Base-by-base conservation (phyloP, 2,329 filamentous ascomycete species). In the Xylariaceae sp. region DNA sequence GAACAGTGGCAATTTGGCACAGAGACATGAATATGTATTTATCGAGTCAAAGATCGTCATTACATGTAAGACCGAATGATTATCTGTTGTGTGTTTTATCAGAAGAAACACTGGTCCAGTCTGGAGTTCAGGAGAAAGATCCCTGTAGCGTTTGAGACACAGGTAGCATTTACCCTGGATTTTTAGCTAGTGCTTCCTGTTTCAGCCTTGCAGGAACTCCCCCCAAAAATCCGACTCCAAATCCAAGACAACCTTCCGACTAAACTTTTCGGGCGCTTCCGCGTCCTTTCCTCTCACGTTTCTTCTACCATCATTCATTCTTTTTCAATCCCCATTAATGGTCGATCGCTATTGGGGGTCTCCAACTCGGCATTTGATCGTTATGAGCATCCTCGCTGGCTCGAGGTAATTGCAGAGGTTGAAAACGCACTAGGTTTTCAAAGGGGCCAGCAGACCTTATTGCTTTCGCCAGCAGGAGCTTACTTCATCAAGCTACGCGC, bases 381-480 rank as follows among this genome's bases (percentile, higher is more conserved):
- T 50, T 52, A 62, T 57, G 54, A 47, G 25, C 40, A 7, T 37
- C 40, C 41, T 55, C 54, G 50, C 49, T 42, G 45, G 51, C 53
- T 36, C 49, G 58, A 59, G 58, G 52, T 59, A 50, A 42, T n/a
- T n/a, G n/a, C n/a, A 16, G 16, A 32, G 16, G 27, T 16, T 14
- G 29, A 45, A 33, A 21, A 44, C 22, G 29, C 35, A 44, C 37
- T 42, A 42, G 45, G 40, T 38, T 21, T 44, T 27, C 11, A 47
- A 40, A 41, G 25, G 41, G 43, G 36, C 22, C 36, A 42, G 45
- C 23, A 17, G 40, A 22, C 32, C 29, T 42, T 44, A 32, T 20
- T 45, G 36, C 40, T 32, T 38, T 33, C 23, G 32, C 49, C 49
- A 49, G 12, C 48, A 44, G 42, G n/a, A n/a, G n/a, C n/a, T n/a